phyloP scores from a whole-genome alignment of 2,329 filamentous ascomycete species.

The Exophiala oligosperma region DNA sequence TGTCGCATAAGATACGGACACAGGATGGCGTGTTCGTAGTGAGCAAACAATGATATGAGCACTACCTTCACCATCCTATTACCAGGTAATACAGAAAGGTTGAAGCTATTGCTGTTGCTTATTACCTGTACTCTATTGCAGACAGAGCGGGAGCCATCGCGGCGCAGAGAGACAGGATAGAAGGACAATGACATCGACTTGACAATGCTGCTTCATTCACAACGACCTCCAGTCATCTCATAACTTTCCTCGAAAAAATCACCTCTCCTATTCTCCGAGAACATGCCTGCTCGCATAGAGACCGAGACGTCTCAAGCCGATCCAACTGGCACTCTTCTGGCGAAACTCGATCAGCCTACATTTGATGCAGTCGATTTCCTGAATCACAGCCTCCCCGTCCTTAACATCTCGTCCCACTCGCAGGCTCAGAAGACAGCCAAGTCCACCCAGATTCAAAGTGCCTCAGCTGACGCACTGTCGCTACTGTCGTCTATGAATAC shows the following conservation, averaged over 20 bases:
- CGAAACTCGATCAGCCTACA: constrained; percentile 30
- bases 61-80: too few relatives aligned
- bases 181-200: not conserved
- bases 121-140: too few relatives aligned
- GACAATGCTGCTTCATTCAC: not conserved
- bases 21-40: too few relatives aligned
- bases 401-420: constrained; percentile 53
- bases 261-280: not conserved
- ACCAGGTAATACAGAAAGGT: too few relatives aligned
- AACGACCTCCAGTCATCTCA: not conserved
- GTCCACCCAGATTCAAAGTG: constrained; percentile 52
- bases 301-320: constrained; percentile 1
- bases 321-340: constrained; percentile 2
- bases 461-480: constrained; percentile 78
- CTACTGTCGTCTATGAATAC: constrained; percentile 86
- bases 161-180: not conserved
- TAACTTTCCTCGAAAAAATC: not conserved
- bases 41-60: too few relatives aligned
- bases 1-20: too few relatives aligned
- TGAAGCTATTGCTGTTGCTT: too few relatives aligned
- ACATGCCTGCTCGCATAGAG: constrained; percentile 15
- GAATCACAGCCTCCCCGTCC: constrained; percentile 72
- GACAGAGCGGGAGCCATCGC: not conserved
- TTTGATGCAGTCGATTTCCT: constrained; percentile 87
- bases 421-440: constrained; percentile 52